These are phyloP conservation scores for Athelia psychrophila DNA, from an alignment of 1,284 basidiomycete species.

Conservation along the genomic window DNA sequence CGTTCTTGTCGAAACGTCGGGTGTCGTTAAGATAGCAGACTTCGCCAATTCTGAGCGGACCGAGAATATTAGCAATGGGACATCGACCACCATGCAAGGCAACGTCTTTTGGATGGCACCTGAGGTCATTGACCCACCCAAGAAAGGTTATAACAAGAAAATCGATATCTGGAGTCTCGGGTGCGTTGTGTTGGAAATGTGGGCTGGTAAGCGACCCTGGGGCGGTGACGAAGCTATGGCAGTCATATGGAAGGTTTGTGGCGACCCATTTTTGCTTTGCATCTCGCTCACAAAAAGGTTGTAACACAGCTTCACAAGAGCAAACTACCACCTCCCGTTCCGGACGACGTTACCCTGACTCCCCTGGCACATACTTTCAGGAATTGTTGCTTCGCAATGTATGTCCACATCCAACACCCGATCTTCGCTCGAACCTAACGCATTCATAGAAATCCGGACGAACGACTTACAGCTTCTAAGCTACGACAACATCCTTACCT, in stretches of 20 bases:
- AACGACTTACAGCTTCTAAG: slow-evolving; percentile 83
- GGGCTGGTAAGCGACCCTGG: slow-evolving; percentile 83
- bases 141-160: slow-evolving; percentile 75
- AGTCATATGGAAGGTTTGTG: slow-evolving; percentile 74
- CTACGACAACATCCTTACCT: slow-evolving; percentile 87
- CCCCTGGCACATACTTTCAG: slow-evolving; percentile 69
- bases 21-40: slow-evolving; percentile 87
- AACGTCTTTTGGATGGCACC: slow-evolving; percentile 93
- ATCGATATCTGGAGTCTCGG: slow-evolving; percentile 91
- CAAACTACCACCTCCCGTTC: slow-evolving; percentile 71
- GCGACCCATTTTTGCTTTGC: slow-evolving; percentile 1
- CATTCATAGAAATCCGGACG: slow-evolving; percentile 70
- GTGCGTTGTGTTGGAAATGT: slow-evolving; percentile 89
- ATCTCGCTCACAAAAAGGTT: slow-evolving; percentile 4
- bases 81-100: slow-evolving; percentile 73
- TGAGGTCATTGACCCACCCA: slow-evolving; percentile 72
- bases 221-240: slow-evolving; percentile 72
- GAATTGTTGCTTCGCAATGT: slow-evolving; percentile 75
- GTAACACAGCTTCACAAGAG: slow-evolving; percentile 57
- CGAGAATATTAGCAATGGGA: slow-evolving; percentile 69
- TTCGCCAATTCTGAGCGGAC: slow-evolving; percentile 81
- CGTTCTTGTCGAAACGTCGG: slow-evolving; percentile 78
- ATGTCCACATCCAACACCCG: slow-evolving; percentile 19
- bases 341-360: slow-evolving; percentile 60
- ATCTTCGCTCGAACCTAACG: neutral